Evolutionary conservation across 805 yeast genomes (phyloP).

Genomic region (Ogataea ganodermae): DNA sequence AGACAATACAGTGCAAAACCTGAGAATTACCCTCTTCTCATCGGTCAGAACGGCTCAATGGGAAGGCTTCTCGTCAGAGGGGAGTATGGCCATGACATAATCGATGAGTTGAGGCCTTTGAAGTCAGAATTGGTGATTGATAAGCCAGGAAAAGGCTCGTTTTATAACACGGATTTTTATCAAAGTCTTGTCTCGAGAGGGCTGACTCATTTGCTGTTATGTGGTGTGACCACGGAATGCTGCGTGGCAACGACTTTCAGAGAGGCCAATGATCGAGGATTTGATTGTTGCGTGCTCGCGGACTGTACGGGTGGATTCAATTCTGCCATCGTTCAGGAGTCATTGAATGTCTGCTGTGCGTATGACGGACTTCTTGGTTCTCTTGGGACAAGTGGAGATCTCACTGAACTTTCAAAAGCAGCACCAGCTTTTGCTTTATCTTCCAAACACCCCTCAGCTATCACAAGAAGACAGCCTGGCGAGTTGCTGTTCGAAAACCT

Average conservation of each 20-base stretch:
- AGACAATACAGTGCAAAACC: constrained; percentile 29
- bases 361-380: constrained; percentile 23
- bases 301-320: constrained; percentile 23
- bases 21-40: constrained; percentile 18
- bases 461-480: not conserved
- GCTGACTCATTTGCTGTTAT: constrained; percentile 30
- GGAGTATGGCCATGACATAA: constrained; percentile 36
- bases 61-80: constrained; percentile 34
- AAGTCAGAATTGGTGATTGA: constrained; percentile 32
- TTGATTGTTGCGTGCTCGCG: constrained; percentile 27
- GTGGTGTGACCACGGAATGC: constrained; percentile 39
- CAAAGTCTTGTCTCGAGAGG: constrained; percentile 32
- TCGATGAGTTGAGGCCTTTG: constrained; percentile 33
- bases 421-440: not conserved
- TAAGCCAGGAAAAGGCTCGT: constrained; percentile 37
- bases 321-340: constrained; percentile 13
- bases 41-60: constrained; percentile 37
- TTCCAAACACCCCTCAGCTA: not conserved
- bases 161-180: constrained; percentile 35
- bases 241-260: constrained; percentile 37
- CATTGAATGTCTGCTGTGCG: constrained; percentile 18
- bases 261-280: constrained; percentile 37
- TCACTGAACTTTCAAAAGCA: constrained; percentile 5
- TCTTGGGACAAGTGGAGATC: constrained; percentile 10
- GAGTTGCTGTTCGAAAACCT: not conserved